Evolutionary conservation across 495 filamentous ascomycete genomes (phyloP).

Genomic region (Oidiodendron maius): DNA sequence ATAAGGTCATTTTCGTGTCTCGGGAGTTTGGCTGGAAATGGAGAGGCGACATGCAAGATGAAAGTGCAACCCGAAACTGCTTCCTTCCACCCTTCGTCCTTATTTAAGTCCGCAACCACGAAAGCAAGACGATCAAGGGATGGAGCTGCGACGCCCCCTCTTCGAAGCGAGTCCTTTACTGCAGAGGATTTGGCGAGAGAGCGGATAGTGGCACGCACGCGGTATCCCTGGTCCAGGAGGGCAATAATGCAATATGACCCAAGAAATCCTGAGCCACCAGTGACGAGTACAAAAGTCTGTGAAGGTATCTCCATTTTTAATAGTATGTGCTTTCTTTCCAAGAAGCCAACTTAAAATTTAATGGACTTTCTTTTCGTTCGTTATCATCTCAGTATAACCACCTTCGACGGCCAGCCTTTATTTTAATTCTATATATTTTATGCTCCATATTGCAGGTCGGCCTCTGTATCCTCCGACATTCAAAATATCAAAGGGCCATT

Average conservation of each 20-base stretch:
- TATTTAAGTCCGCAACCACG: neutral
- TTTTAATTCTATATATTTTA: too few relatives aligned
- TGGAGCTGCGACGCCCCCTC: neutral
- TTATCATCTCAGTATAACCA: too few relatives aligned
- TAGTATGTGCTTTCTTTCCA: neutral
- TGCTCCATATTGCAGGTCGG: too few relatives aligned
- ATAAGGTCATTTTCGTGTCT: slow-evolving; percentile 3
- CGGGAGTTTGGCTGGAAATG: neutral
- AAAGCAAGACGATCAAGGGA: neutral
- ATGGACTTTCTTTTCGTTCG: too few relatives aligned
- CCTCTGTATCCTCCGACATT: too few relatives aligned
- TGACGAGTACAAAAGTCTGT: slow-evolving; percentile 21
- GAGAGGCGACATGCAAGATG: slow-evolving; percentile 4
- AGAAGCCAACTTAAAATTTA: too few relatives aligned
- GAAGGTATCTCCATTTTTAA: neutral
- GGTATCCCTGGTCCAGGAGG: slow-evolving; percentile 20
- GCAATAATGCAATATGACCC: slow-evolving; percentile 23
- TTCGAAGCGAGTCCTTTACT: neutral
- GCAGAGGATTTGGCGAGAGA: neutral
- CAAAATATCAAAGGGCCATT: too few relatives aligned
- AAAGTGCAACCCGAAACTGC: slow-evolving; percentile 1
- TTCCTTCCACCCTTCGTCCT: slow-evolving; percentile 5
- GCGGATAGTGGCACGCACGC: slow-evolving; percentile 21
- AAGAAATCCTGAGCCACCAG: slow-evolving; percentile 29
- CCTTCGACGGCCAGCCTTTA: too few relatives aligned